Percentiles rank a stretch among this genome's conserved stretches.
Conservation (phyloP, 1,284 basidiomycete species). For the Pseudozyma thailandica region DNA sequence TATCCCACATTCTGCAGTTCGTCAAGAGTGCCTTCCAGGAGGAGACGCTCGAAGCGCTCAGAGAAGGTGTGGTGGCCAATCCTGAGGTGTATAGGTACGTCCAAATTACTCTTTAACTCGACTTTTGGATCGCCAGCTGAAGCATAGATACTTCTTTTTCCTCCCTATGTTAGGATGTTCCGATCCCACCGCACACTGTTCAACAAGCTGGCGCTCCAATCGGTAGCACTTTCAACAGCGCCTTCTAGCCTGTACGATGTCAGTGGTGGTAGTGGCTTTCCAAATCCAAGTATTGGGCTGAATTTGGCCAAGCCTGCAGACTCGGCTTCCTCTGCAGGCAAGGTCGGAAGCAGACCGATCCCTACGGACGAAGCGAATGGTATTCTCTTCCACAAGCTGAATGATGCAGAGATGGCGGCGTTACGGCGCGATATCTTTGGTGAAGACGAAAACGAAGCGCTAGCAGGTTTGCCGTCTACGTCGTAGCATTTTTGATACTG, state of each 20-base stretch:
- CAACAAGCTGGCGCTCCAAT: slow-evolving; percentile 54
- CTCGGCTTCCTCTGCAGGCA: background rate
- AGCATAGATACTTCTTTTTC: background rate
- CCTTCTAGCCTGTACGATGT: slow-evolving; percentile 50
- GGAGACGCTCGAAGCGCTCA: slow-evolving; percentile 26
- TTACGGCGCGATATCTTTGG: slow-evolving; percentile 40
- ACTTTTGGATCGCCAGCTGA: no score
- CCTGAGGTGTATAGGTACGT: slow-evolving; percentile 31
- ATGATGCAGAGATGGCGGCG: slow-evolving; percentile 13
- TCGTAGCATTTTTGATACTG: background rate
- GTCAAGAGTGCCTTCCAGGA: slow-evolving; percentile 39
- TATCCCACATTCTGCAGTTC: slow-evolving; percentile 42
- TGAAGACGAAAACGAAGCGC: slow-evolving; percentile 3
- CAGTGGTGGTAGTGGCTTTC: slow-evolving; percentile 46
- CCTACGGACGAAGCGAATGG: slow-evolving; percentile 38
- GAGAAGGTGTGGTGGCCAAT: slow-evolving; percentile 43
- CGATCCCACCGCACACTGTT: slow-evolving; percentile 43
- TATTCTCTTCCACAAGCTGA: slow-evolving; percentile 31
- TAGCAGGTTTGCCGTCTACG: background rate
- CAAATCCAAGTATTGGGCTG: slow-evolving; percentile 38
- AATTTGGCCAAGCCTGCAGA: slow-evolving; percentile 10
- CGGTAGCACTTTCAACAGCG: slow-evolving; percentile 43
- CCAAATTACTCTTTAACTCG: background rate
- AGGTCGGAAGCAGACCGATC: slow-evolving; percentile 2
- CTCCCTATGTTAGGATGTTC: slow-evolving; percentile 37